Conservation (phyloP, 148 eudicot genomes). For the Silene uniflora region DNA sequence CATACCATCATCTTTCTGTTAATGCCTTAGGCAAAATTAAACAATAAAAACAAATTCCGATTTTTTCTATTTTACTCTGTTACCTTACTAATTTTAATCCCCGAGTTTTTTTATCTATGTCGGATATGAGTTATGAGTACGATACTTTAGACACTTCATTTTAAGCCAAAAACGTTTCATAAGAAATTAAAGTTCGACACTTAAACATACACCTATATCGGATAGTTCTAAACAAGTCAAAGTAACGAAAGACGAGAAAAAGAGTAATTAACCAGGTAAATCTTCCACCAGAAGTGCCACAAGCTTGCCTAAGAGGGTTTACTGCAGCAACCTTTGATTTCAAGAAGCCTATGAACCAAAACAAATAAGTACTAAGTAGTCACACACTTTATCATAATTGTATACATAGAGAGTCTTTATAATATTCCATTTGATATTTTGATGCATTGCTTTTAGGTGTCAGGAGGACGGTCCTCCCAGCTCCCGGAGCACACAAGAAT, state of each 20-base stretch:
- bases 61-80: too few relatives aligned
- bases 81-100: too few relatives aligned
- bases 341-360: slow-evolving; percentile 47
- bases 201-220: too few relatives aligned
- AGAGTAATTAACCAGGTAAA: slow-evolving; percentile 53
- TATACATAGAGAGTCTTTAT: too few relatives aligned
- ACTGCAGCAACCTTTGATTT: slow-evolving; percentile 50
- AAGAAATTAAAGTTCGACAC: slow-evolving; percentile 35
- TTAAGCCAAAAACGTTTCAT: slow-evolving; percentile 54
- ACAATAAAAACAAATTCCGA: background rate
- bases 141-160: too few relatives aligned
- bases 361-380: background rate
- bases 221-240: slow-evolving; percentile 20
- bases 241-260: slow-evolving; percentile 38
- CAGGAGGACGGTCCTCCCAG: too few relatives aligned
- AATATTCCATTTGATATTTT: too few relatives aligned
- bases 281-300: slow-evolving; percentile 51
- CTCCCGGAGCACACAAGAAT: too few relatives aligned
- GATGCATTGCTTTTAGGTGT: too few relatives aligned
- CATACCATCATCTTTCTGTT: background rate
- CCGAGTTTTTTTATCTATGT: too few relatives aligned
- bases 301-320: slow-evolving; percentile 59
- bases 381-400: too few relatives aligned
- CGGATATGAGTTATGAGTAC: too few relatives aligned
- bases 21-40: background rate